Evolutionary conservation across 129 eudicot genomes (phyloP), one percentile per base, ranked within the genome.

Genomic region (Centrapalus pauciflorus): DNA sequence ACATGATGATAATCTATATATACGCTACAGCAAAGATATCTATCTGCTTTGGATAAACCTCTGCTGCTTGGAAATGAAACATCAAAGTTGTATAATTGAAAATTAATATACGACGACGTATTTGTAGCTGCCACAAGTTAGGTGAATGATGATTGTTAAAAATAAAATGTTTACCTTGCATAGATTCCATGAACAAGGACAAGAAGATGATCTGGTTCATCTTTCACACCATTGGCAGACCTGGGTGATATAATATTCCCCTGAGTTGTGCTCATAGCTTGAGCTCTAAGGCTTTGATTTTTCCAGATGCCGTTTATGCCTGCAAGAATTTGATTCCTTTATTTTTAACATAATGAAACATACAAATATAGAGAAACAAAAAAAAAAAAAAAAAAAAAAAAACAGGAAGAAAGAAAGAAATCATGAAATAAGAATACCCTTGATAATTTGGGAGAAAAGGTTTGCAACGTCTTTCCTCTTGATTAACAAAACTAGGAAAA

Each of bases 161-260:
- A 29, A 25, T 7, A 32, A 33, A 20, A 25, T 13, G 12, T 46
- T 48, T 77, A 83, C 99, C 99, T 86, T 33, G 92, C 99, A 85
- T 88, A 41, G 77, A 93, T 93, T 61, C 99, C 99, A 68, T 93
- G 99, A 45, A 93, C 99, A 82, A 93, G 99, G 58, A 93, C 99
- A 58, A 93, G 83, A 76, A 93, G 99, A 84, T 93, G 99, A 73
- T 93, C 99, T 1, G 93, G 85, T 37, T 79, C 84, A 71, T 79
- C 77, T 30, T 78, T 75, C 43, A 64, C 65, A 28, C 66, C 70
- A 52, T 38, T 23, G 20, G 72, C 45, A 32, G 50, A 50, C 55
- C 52, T 64, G 23, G 85, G 79, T 28, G 81, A 79, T 16, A 60
- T 67, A 74, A 77, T 55, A 67, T 69, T 76, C 66, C 95, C 95